Percentiles rank a stretch among this genome's conserved stretches.
Evolutionary conservation across 176 grass and related monocot species (phyloP).

Genomic region (Guadua angustifolia): DNA sequence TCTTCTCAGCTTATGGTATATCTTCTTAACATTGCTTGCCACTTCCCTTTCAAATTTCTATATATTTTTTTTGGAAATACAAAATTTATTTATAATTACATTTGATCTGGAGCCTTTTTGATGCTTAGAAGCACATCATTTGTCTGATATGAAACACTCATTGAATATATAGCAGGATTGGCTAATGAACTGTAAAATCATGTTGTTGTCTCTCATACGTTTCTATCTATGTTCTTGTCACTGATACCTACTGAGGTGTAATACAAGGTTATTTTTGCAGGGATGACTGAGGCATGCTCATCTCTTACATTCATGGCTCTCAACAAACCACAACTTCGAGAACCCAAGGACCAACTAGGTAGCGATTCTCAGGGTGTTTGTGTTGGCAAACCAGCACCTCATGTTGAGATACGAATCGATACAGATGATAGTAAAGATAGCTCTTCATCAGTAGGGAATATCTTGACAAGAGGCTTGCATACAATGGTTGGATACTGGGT

Average conservation of each 20-base stretch:
- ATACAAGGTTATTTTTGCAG: constrained; percentile 38
- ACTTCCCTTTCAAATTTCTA: background rate
- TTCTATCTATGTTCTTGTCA: background rate
- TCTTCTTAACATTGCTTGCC: background rate
- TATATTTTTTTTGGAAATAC: too few relatives aligned
- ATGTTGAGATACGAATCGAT: constrained; percentile 63
- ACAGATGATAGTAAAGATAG: background rate
- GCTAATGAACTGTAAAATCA: background rate
- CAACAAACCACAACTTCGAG: constrained; percentile 37
- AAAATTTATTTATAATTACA: background rate
- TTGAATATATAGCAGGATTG: too few relatives aligned
- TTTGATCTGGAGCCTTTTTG: background rate
- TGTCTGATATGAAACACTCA: too few relatives aligned
- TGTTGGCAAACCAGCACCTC: constrained; percentile 80
- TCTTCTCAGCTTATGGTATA: constrained; percentile 87
- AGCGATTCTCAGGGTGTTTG: constrained; percentile 43
- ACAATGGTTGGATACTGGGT: constrained; percentile 83
- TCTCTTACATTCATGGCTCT: constrained; percentile 82
- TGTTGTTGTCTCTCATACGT: background rate
- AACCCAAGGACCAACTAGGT: background rate
- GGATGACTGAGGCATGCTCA: constrained; percentile 96
- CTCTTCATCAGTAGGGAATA: constrained; percentile 51
- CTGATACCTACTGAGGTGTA: background rate
- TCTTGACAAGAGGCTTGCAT: constrained; percentile 88
- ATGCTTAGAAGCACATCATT: background rate